These are phyloP conservation scores for Phytophthora podocarpi DNA, from an alignment of 352 stramenopile species.

Conservation along the genomic window DNA sequence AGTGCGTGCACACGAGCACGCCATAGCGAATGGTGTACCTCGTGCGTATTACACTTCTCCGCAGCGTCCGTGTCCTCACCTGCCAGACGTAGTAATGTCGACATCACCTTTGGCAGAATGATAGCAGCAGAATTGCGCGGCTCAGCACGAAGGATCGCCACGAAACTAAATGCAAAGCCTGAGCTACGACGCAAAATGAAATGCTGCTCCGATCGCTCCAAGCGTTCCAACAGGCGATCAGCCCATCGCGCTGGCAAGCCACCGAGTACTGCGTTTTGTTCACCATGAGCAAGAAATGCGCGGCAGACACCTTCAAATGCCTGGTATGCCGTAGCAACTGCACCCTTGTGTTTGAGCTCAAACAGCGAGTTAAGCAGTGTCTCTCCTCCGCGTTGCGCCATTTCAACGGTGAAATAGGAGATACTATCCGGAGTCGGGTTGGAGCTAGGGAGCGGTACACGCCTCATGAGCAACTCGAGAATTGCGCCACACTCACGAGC, in stretches of 20 bases:
- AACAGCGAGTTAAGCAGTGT: slow-evolving; percentile 84
- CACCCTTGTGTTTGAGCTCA: slow-evolving; percentile 89
- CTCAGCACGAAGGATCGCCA: slow-evolving; percentile 87
- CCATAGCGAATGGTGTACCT: slow-evolving; percentile 65
- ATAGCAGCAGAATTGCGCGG: slow-evolving; percentile 79
- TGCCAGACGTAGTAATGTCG: slow-evolving; percentile 67
- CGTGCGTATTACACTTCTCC: slow-evolving; percentile 34
- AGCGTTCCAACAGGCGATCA: slow-evolving; percentile 71
- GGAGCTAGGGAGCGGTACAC: slow-evolving; percentile 49
- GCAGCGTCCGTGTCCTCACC: slow-evolving; percentile 60
- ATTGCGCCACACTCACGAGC: slow-evolving; percentile 83
- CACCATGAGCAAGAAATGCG: slow-evolving; percentile 69
- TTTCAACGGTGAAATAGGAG: slow-evolving; percentile 56
- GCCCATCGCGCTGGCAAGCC: slow-evolving; percentile 74
- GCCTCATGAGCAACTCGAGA: slow-evolving; percentile 76
- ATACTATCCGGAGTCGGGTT: slow-evolving; percentile 14
- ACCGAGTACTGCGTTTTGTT: slow-evolving; percentile 58
- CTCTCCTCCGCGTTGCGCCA: slow-evolving; percentile 65
- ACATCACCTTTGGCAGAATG: slow-evolving; percentile 80
- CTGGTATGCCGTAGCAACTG: slow-evolving; percentile 82
- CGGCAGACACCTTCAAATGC: slow-evolving; percentile 88
- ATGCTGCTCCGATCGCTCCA: slow-evolving; percentile 82
- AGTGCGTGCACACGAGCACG: slow-evolving; percentile 84
- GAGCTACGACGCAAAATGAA: slow-evolving; percentile 89
- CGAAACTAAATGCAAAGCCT: slow-evolving; percentile 89